Conservation (phyloP, 768 basidiomycete species). For the Chalciporus pseudorubinellus region DNA sequence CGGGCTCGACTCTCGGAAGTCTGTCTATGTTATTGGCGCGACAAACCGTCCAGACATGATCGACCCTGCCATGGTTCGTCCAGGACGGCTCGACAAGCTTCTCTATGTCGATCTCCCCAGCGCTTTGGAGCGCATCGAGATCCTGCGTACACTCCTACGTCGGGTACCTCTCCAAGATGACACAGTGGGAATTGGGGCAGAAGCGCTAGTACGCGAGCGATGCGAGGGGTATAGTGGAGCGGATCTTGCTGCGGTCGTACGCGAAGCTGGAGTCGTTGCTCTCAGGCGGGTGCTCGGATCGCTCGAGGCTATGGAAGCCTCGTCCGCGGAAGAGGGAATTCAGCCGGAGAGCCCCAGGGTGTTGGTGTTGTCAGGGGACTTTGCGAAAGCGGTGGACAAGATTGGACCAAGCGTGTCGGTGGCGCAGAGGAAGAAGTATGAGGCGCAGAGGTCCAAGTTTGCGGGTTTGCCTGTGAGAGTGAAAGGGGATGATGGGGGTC, state of each 20-base stretch:
- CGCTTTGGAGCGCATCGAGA: conserved; percentile 74
- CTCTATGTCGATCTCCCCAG: conserved; percentile 89
- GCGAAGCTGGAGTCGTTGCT: conserved; percentile 89
- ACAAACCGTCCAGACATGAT: conserved; percentile 97
- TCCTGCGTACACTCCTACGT: conserved; percentile 71
- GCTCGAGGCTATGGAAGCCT: conserved; percentile 55
- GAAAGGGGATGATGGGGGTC: conserved; percentile 33
- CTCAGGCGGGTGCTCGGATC: conserved; percentile 66
- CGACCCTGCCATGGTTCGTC: conserved; percentile 97
- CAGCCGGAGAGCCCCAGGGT: not conserved
- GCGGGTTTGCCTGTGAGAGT: conserved; percentile 67
- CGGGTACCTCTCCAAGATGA: conserved; percentile 59
- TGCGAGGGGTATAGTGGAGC: conserved; percentile 93
- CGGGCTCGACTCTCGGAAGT: conserved; percentile 81
- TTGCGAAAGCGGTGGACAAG: conserved; percentile 70
- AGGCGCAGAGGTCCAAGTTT: conserved; percentile 76
- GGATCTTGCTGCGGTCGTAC: conserved; percentile 81
- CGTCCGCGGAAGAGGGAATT: no score
- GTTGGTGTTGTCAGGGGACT: conserved; percentile 50
- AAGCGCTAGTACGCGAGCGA: conserved; percentile 50
- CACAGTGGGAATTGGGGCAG: conserved; percentile 28
- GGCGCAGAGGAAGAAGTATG: conserved; percentile 80
- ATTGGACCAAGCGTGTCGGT: conserved; percentile 83
- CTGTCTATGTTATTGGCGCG: conserved; percentile 91
- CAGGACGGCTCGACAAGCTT: conserved; percentile 90